Evolutionary conservation across 2,329 filamentous ascomycete species (phyloP).

Genomic region (Cladosporium sp.): DNA sequence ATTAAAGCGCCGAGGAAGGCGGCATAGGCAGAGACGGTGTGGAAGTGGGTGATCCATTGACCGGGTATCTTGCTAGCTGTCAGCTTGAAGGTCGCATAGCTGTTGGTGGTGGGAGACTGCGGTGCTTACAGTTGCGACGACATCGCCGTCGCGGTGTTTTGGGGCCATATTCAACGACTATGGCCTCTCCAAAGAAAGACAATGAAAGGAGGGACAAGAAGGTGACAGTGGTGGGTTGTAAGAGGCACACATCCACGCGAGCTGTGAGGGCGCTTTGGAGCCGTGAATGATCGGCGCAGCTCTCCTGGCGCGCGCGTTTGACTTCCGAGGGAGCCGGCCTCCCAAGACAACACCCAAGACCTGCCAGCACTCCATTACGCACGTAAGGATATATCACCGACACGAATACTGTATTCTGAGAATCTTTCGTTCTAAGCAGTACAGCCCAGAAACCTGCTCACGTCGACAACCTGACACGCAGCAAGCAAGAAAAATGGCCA

Average conservation of each 20-base stretch:
- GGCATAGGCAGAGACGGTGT: conserved; percentile 79
- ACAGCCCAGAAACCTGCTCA: not conserved
- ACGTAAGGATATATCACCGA: not conserved
- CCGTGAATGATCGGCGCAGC: conserved; percentile 1
- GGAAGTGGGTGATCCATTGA: conserved; percentile 85
- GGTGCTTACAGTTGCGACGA: conserved; percentile 57
- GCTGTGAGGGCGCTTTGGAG: not conserved
- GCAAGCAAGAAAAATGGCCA: not conserved
- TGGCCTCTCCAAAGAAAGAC: not conserved
- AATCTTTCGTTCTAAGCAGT: not conserved
- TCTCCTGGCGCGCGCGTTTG: not conserved
- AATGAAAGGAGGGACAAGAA: conserved; percentile 14
- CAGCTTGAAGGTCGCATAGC: conserved; percentile 16
- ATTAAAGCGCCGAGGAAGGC: conserved; percentile 86
- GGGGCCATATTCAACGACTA: conserved; percentile 51
- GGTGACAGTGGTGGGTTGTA: not conserved
- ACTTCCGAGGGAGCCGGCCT: conserved; percentile 1
- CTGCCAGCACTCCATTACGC: not conserved
- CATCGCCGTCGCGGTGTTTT: conserved; percentile 63
- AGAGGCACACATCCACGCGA: not conserved
- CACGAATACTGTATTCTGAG: not conserved
- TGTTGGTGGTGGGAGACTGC: not conserved
- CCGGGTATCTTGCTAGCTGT: conserved; percentile 62
- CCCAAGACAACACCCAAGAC: not conserved
- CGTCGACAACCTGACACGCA: not conserved